Conservation (phyloP, 2,329 filamentous ascomycete species). For the Paecilomyces niveus region DNA sequence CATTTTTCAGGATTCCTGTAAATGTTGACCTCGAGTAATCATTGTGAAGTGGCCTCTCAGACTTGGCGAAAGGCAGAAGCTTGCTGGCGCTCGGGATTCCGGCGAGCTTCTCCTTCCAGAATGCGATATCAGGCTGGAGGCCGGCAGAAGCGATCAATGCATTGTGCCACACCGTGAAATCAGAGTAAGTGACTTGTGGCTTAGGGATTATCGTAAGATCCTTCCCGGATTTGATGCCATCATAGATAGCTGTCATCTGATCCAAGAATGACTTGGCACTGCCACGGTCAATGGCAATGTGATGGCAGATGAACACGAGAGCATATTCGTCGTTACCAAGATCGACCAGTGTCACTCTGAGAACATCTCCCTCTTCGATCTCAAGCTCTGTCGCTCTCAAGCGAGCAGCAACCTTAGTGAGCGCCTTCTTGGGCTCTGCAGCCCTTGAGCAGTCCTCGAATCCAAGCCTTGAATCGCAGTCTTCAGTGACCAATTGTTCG, state of each 20-base stretch:
- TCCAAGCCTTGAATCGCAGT: constrained; percentile 8
- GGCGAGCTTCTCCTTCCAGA: constrained; percentile 9
- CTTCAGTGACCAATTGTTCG: constrained; percentile 12
- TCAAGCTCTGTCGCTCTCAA: constrained; percentile 7
- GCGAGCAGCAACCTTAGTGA: constrained; percentile 5
- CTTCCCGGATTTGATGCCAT: constrained; percentile 10
- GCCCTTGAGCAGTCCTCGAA: constrained; percentile 11
- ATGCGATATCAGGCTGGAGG: constrained; percentile 9
- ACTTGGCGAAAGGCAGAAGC: constrained; percentile 11
- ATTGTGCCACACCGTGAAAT: constrained; percentile 19
- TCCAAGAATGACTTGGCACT: constrained; percentile 12
- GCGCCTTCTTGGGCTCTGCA: constrained; percentile 6
- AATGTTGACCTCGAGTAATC: constrained; percentile 9
- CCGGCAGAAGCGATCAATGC: constrained; percentile 8
- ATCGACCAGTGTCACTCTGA: constrained; percentile 12
- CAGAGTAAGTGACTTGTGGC: constrained; percentile 12
- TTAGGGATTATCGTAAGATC: constrained; percentile 6
- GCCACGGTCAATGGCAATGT: constrained; percentile 15
- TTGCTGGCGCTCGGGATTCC: constrained; percentile 6
- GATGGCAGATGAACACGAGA: constrained; percentile 12
- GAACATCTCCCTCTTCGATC: constrained; percentile 15
- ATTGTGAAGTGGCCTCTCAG: constrained; percentile 5
- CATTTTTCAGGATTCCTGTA: constrained; percentile 7
- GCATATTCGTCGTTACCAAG: constrained; percentile 11
- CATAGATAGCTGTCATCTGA: constrained; percentile 13